Conservation (phyloP, 306 rosid genomes). For the Trifolium subterraneum region DNA sequence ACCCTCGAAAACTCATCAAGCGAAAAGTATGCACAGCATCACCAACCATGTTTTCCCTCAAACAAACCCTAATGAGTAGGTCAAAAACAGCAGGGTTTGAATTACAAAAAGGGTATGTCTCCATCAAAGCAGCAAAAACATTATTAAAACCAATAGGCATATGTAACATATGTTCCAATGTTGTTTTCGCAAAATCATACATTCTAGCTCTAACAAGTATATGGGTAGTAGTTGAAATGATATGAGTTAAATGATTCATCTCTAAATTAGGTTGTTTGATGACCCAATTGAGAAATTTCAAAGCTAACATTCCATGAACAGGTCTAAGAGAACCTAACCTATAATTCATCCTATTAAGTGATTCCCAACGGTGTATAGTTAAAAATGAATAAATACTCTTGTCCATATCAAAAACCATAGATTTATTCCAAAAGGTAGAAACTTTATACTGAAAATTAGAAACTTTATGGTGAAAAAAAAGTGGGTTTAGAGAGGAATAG, state of each 20-base stretch:
- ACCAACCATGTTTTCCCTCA: constrained; percentile 59
- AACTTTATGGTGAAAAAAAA: neutral
- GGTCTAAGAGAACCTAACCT: constrained; percentile 75
- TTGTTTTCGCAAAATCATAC: constrained; percentile 65
- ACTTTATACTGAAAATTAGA: constrained; percentile 39
- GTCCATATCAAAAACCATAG: constrained; percentile 56
- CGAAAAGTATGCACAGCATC: constrained; percentile 63
- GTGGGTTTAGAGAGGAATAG: constrained; percentile 7
- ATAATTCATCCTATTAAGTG: constrained; percentile 75
- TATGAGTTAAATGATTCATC: constrained; percentile 61
- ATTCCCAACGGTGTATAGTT: constrained; percentile 79
- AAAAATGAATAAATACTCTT: constrained; percentile 75
- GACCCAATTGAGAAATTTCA: constrained; percentile 78
- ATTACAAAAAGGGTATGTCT: constrained; percentile 70
- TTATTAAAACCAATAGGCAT: constrained; percentile 53
- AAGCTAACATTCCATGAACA: constrained; percentile 73
- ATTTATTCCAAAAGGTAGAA: constrained; percentile 18
- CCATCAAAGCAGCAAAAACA: constrained; percentile 68
- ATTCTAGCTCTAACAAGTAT: constrained; percentile 79
- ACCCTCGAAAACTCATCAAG: constrained; percentile 68
- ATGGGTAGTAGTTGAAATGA: constrained; percentile 67
- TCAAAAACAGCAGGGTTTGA: constrained; percentile 85
- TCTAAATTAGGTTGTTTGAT: constrained; percentile 70
- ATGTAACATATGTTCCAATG: constrained; percentile 55
- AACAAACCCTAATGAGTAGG: constrained; percentile 69